Percentiles rank a stretch among this genome's conserved stretches.
Conservation (phyloP, 305 asterid species). For the Withania somnifera region DNA sequence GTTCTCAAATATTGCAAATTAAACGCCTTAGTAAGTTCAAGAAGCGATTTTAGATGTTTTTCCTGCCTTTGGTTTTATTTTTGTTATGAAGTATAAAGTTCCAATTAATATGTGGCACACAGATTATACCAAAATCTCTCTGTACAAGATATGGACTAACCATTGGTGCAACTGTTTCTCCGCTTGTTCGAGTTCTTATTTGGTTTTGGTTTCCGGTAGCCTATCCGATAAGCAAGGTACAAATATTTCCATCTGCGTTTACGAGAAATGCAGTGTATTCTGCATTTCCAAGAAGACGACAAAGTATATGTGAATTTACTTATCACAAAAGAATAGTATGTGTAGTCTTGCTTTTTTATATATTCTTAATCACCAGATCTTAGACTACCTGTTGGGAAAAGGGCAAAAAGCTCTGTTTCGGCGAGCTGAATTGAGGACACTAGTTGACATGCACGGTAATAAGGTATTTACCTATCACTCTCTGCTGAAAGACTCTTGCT, state of each 20-base stretch:
- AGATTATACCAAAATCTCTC: conserved; percentile 84
- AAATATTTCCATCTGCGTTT: not conserved
- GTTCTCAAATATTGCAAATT: not conserved
- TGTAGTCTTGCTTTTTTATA: not conserved
- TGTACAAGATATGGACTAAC: conserved; percentile 71
- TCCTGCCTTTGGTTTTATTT: not conserved
- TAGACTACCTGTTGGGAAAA: conserved; percentile 59
- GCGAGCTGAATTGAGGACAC: conserved; percentile 83
- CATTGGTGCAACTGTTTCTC: conserved; percentile 64
- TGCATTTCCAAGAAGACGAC: not conserved
- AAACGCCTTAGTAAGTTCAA: not conserved
- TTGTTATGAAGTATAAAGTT: not conserved
- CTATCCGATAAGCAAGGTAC: conserved; percentile 80
- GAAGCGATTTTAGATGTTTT: not conserved
- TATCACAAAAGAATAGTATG: not conserved
- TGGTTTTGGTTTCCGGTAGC: conserved; percentile 72
- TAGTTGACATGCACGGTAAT: conserved; percentile 73
- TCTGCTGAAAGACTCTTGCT: not conserved
- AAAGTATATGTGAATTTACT: not conserved
- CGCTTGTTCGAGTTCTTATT: conserved; percentile 54
- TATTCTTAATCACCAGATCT: conserved; percentile 32
- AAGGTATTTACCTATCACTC: conserved; percentile 32
- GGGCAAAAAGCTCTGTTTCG: conserved; percentile 61
- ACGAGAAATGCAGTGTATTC: not conserved
- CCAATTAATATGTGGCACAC: not conserved